Conservation (phyloP, 2,329 filamentous ascomycete species). For the Aureobasidium pullulans region DNA sequence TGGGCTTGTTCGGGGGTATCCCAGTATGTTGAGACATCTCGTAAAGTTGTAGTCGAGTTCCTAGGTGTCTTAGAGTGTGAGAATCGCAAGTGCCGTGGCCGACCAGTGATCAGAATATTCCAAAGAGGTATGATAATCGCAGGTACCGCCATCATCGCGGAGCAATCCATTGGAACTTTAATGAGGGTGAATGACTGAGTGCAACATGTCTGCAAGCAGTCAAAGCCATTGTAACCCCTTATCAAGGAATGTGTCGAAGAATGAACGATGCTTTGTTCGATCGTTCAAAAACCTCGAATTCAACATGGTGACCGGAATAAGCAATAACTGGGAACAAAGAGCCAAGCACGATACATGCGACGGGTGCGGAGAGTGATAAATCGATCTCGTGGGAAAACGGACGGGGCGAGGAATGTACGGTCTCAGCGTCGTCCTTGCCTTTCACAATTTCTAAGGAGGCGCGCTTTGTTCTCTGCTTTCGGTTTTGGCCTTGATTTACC, state of each 20-base stretch:
- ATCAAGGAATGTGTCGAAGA: neutral
- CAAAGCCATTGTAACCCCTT: neutral
- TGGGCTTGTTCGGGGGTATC: too few species aligned
- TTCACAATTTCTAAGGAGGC: too few species aligned
- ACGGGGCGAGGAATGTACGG: neutral
- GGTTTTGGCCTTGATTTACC: too few species aligned
- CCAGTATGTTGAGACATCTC: too few species aligned
- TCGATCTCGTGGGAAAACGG: too few species aligned
- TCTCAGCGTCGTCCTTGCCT: neutral
- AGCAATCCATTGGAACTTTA: neutral
- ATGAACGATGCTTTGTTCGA: neutral
- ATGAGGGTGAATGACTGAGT: neutral
- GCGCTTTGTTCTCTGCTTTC: neutral
- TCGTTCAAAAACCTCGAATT: neutral
- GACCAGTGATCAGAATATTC: too few species aligned
- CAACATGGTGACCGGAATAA: neutral
- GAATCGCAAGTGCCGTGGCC: too few species aligned
- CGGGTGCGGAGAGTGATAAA: too few species aligned
- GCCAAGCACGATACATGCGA: too few species aligned
- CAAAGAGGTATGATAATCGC: neutral
- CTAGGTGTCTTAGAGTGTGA: too few species aligned
- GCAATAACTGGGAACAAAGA: too few species aligned
- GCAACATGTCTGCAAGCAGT: neutral
- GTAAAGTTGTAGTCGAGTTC: too few species aligned
- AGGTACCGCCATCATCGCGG: neutral